Evolutionary conservation across 345 rosid genomes (phyloP).

Genomic region (Boechera divaricarpa): DNA sequence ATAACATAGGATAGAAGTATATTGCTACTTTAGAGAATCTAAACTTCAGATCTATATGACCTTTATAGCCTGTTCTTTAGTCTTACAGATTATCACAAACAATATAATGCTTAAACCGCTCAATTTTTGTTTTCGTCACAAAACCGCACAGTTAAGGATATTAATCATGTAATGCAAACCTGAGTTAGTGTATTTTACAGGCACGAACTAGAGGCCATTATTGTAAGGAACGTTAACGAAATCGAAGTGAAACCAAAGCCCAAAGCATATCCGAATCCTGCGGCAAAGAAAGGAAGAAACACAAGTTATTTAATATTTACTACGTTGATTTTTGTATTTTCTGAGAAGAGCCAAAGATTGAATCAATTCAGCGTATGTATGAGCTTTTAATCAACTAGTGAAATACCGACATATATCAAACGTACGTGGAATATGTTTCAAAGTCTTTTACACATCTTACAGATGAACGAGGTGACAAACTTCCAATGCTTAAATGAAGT

Average conservation of each 20-base stretch:
- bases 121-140: no score
- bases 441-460: neutral
- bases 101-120: no score
- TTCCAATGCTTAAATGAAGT: neutral
- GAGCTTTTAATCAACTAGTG: neutral
- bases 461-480: neutral
- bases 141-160: no score
- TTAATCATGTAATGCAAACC: no score
- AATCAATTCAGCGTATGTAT: conserved; percentile 12
- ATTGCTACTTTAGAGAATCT: neutral
- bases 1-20: conserved; percentile 5
- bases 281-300: no score
- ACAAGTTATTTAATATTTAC: no score
- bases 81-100: no score
- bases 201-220: neutral
- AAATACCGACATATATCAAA: neutral
- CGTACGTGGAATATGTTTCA: neutral
- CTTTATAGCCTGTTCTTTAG: neutral
- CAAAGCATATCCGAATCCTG: no score
- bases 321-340: no score
- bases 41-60: neutral
- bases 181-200: neutral
- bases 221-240: neutral
- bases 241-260: no score
- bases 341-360: neutral